Conservation (phyloP, 1,139 yeast species). For the Lodderomyces elongisporus region DNA sequence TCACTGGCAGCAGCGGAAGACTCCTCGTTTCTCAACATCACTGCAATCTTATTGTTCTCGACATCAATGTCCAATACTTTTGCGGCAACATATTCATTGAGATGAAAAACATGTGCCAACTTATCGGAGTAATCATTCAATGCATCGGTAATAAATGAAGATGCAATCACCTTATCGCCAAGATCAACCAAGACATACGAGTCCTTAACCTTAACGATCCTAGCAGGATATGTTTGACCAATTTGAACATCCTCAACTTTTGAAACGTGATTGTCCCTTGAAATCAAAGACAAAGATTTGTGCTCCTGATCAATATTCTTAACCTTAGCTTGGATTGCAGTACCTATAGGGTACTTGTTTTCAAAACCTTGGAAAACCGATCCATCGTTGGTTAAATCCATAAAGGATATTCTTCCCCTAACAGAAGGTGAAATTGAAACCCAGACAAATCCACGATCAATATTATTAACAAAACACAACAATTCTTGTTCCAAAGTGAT, state of each 20-base stretch:
- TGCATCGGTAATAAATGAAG: conserved; percentile 74
- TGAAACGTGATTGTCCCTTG: conserved; percentile 40
- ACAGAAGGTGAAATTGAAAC: conserved; percentile 65
- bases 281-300: conserved; percentile 45
- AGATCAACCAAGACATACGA: conserved; percentile 63
- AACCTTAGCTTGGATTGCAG: conserved; percentile 60
- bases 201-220: conserved; percentile 58
- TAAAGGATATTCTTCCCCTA: conserved; percentile 61
- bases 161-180: conserved; percentile 57
- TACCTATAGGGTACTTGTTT: conserved; percentile 61
- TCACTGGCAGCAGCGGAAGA: conserved; percentile 49
- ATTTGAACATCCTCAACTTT: conserved; percentile 49
- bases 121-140: conserved; percentile 61
- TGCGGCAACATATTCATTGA: conserved; percentile 58
- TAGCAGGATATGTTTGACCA: conserved; percentile 61
- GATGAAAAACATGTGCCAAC: conserved; percentile 47
- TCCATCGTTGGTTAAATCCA: conserved; percentile 61
- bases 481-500: conserved; percentile 40
- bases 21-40: conserved; percentile 51
- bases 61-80: conserved; percentile 53
- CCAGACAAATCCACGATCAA: conserved; percentile 55
- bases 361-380: conserved; percentile 47
- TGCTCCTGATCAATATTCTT: conserved; percentile 50
- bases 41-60: conserved; percentile 54
- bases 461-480: conserved; percentile 50